Base-by-base conservation (phyloP, 2,329 filamentous ascomycete genomes). In the Aspergillus ustus region DNA sequence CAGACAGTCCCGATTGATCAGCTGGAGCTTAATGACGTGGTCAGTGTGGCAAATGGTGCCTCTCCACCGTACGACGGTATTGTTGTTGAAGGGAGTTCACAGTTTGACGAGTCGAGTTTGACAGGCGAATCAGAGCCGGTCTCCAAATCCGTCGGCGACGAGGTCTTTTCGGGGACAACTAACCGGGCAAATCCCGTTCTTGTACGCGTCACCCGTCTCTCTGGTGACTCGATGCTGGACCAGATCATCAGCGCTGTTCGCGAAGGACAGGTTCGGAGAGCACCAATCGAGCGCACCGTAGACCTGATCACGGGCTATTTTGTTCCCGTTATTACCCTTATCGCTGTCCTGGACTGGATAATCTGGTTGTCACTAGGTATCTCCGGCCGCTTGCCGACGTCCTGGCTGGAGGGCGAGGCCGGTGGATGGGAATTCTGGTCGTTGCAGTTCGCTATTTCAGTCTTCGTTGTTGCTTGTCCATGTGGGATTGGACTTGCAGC, bases 21-120 rank as follows among this genome's bases (percentile, higher is more conserved):
- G 52, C 82, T 97, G 0, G 91, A 95, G 64, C 82, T 87, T 61
- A 90, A 90, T 2, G 91, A 95, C 67, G 76, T 84, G 0, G 90
- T 97, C 49, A 86, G 88, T 54, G 85, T 98, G 2, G 85, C 88
- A 2, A 87, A 93, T 62, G 94, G 94, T 2, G 85, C 87, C 1
- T 96, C 93, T 0, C 94, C 94, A 0, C 91, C 94, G 0, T 92
- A 90, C 5, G 94, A 97, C 72, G 93, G 93, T 7, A 73, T 78
- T 4, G 70, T 96, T 22, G 68, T 83, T 11, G 71, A 71, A 2
- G 76, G 78, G 2, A 88, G 86, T 3, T 83, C 87, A 53, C 84
- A 81, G 53, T 97, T 97, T 70, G 92, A 97, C 71, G 94, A 98
- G 75, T 93, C 92, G 11, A 96, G 92, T 63, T 82, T 98, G 63